Conservation (phyloP, 129 eudicot species). For the Centella asiatica region DNA sequence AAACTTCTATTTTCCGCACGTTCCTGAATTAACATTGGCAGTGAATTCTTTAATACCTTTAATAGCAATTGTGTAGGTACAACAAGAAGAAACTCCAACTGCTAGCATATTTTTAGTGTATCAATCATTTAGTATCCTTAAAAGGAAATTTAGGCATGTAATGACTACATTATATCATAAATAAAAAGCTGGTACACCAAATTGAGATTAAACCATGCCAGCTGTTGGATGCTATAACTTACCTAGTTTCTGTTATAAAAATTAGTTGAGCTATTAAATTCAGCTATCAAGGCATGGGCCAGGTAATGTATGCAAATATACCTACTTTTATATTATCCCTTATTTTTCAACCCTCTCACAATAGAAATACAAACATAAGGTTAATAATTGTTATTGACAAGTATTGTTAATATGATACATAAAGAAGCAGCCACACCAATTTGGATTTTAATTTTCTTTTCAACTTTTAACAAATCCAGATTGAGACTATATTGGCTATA, state of each 20-base stretch:
- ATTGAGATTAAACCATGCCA: no score
- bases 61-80: neutral
- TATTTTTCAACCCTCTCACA: neutral
- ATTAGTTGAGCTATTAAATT: no score
- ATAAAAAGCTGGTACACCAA: no score
- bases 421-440: neutral
- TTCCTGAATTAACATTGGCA: no score
- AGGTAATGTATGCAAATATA: no score
- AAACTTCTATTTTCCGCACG: no score
- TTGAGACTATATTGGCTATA: no score
- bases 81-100: neutral
- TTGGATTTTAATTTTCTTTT: neutral
- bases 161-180: neutral
- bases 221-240: no score
- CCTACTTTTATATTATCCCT: neutral
- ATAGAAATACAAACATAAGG: neutral
- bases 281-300: neutral
- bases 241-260: no score
- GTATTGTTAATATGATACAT: neutral
- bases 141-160: neutral
- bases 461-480: no score
- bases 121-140: neutral
- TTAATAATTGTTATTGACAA: neutral
- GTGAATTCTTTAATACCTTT: no score
- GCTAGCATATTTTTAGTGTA: neutral